Evolutionary conservation across 139 green algal genomes (phyloP).

Genomic region (Protoeuglena noctilucae): DNA sequence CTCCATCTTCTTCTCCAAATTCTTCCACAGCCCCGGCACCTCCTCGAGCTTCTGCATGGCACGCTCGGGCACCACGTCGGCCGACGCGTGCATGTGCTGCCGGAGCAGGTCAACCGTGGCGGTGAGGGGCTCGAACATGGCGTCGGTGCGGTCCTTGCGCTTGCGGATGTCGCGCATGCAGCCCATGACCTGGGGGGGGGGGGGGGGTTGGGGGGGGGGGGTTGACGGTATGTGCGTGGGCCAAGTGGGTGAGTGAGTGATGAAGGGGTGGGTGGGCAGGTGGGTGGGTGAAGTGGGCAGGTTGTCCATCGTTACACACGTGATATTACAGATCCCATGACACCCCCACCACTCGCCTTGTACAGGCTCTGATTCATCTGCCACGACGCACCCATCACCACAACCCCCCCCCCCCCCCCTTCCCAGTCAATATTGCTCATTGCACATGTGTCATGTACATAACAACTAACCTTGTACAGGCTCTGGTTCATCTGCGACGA

Average conservation of each 20-base stretch:
- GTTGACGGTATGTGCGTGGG: too few species aligned
- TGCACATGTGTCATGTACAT: too few species aligned
- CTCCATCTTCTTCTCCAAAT: constrained; percentile 65
- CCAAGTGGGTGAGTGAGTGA: too few species aligned
- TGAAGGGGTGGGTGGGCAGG: too few species aligned
- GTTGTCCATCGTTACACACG: too few species aligned
- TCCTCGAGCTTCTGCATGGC: constrained; percentile 51
- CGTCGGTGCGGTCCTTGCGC: constrained; percentile 49
- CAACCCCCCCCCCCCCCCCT: constrained; percentile 4
- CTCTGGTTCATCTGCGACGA: constrained; percentile 3
- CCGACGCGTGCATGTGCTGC: constrained; percentile 8
- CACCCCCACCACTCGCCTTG: too few species aligned
- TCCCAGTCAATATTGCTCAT: too few species aligned
- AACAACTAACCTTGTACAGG: not conserved
- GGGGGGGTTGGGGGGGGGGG: too few species aligned
- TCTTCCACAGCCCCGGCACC: constrained; percentile 30
- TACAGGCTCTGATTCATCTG: constrained; percentile 3
- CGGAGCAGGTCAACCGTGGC: constrained; percentile 25
- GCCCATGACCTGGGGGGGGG: too few species aligned
- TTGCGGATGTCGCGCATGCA: constrained; percentile 74
- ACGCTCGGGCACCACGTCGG: constrained; percentile 18
- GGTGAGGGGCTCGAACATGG: constrained; percentile 69
- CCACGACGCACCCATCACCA: constrained; percentile 4
- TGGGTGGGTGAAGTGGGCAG: too few species aligned
- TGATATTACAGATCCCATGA: too few species aligned